These are phyloP conservation scores for Umbelopsis sp. DNA, from an alignment of 371 early-diverging fungal species.

Conservation along the genomic window DNA sequence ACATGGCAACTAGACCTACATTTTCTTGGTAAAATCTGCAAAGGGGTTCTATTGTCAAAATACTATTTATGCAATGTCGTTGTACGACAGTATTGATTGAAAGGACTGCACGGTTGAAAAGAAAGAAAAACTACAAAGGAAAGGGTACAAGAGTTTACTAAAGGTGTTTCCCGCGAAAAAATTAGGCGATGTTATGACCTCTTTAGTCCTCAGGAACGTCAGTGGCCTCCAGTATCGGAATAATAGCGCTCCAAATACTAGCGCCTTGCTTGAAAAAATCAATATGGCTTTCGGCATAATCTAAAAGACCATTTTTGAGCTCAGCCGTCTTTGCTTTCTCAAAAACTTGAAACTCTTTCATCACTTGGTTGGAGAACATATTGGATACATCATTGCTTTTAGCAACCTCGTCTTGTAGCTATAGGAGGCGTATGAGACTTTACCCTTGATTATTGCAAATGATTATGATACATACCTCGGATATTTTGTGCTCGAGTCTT, in stretches of 20 bases:
- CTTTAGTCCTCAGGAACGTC: slow-evolving; percentile 7
- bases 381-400: slow-evolving; percentile 69
- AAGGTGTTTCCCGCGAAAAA: too few relatives aligned
- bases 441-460: slow-evolving; percentile 9
- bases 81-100: too few relatives aligned
- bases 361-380: slow-evolving; percentile 77
- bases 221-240: slow-evolving; percentile 8
- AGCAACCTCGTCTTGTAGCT: slow-evolving; percentile 82
- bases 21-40: background rate
- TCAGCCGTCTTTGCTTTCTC: slow-evolving; percentile 77
- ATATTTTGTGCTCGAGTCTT: slow-evolving; percentile 70
- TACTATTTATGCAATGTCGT: background rate
- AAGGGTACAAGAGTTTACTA: too few relatives aligned
- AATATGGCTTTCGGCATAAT: slow-evolving; percentile 79
- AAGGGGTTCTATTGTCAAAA: background rate
- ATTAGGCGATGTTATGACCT: too few relatives aligned
- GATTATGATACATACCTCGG: slow-evolving; percentile 55
- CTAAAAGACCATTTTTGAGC: slow-evolving; percentile 73
- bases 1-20: background rate
- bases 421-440: slow-evolving; percentile 10
- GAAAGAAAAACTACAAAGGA: too few relatives aligned
- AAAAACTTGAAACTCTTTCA: slow-evolving; percentile 84
- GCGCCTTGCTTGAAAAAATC: slow-evolving; percentile 58
- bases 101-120: too few relatives aligned
- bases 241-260: slow-evolving; percentile 4